Evolutionary conservation across 2,329 filamentous ascomycete species (phyloP), one percentile per base, ranked within the genome.

Genomic region (Fusarium odoratissimum): DNA sequence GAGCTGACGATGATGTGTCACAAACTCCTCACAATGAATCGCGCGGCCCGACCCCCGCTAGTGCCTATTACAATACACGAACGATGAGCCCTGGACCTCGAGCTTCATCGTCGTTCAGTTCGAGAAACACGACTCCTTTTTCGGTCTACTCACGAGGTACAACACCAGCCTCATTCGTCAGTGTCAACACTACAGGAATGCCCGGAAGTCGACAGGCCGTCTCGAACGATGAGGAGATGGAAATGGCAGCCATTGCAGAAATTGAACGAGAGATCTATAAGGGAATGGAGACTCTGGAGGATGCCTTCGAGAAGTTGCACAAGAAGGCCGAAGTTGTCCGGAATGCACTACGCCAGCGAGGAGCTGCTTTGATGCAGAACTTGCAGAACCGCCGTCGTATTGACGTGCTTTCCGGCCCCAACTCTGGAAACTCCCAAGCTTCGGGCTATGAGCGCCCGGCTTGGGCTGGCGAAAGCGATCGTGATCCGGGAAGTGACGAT

Each of bases 251-350:
- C 3, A 87, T 98, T 10, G 94, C 94, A 12, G 95, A 98, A 82
- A 91, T 98, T 42, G 95, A 98, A 82, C 91, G 95, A 11, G 94
- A 97, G 78, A 97, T 98, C 64, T 98, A 95, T 82, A 88, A 91
- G 38, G 94, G 95, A 69, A 98, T 98, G 95, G 95, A 98, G 83
- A 91, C 91, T 0, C 88, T 98, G 30, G 95, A 98, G 82, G 94
- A 98, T 79, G 95, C 95, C 0, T 98, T 98, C 76, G 95, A 98
- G 83, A 91, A 90, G 33, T 86, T 98, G n/a, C 95, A 98, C 79
- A 89, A 90, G 74, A 92, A 92, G 77, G 95, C 95, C 4, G 95
- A 98, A 83, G 82, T 87, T 23, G 93, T 98, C 21, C 91, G 95
- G 9, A 91, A 90, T 28, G 90, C 92, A 2, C 86, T 98, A 9